Evolutionary conservation across 495 filamentous ascomycete genomes (phyloP), one percentile per base, ranked within the genome.

Genomic region (Lepraria neglecta): DNA sequence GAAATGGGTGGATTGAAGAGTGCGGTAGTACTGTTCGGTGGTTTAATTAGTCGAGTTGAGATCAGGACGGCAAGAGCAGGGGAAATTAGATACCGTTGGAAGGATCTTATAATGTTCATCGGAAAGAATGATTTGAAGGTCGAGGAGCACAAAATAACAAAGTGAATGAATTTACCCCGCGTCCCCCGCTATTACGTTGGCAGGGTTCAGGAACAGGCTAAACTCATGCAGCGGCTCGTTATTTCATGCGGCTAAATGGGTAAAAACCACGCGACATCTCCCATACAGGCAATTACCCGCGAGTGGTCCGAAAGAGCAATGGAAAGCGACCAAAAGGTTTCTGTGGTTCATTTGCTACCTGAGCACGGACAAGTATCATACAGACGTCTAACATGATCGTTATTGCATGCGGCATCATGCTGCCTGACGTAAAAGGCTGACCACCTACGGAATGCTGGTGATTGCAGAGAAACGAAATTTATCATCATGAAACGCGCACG

Each of bases 11-110:
- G 43, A 47, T 47, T 44, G 44, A 43, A 46, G 56, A 60, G n/a
- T 63, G 56, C 56, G 47, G 55, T 59, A 43, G 59, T 59, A 55
- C 44, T 64, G 19, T 10, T 52, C 38, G 15, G 43, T 31, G 53
- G 38, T 30, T 35, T 40, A 30, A 40, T 61, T 14, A n/a, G 17
- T 33, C 19, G 24, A 17, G n/a, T 3, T 35, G 9, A 35, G n/a
- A 11, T 21, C 15, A 4, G 3, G 27, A 19, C 24, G 14, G 24
- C n/a, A 3, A 11, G 9, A 24, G 10, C 12, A n/a, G 12, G 21
- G 55, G 3, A 21, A 28, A 6, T 24, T 15, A 40, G 24, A 56
- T 50, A 60, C 56, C 62, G 38, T 48, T 31, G 30, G 42, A 64
- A 50, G 19, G 43, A 27, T 50, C 33, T 60, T 31, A 54, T 40